Evolutionary conservation across 1,139 yeast genomes (phyloP), one percentile per base, ranked within the genome.

Genomic region (Geotrichum bryndzae): DNA sequence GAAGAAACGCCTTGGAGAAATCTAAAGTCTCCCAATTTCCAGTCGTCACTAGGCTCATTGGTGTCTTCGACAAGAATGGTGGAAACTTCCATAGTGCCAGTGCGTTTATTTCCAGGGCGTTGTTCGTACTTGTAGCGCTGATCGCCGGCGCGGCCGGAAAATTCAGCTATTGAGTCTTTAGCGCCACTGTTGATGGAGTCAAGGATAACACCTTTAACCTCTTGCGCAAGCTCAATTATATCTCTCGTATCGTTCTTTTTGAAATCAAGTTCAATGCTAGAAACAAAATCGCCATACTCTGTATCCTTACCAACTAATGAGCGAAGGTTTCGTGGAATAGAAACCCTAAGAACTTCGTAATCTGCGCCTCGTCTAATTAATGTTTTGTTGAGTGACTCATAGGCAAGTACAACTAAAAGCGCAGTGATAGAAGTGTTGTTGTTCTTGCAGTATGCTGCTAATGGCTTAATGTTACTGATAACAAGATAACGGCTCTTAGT

Each of bases 311-410:
- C 41, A 53, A 41, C 25, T 23, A 57, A 27, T 6, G 60, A 48
- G n/a, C 60, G 56, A n/a, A 57, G 56, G 23, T 57, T 57, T 2
- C 56, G 56, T 3, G 60, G 60, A 23, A 57, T 31, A 3, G 51
- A 33, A 25, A 8, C 33, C 6, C 25, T 29, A 11, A 56, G 22
- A n/a, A 11, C n/a, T 13, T 51, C 35, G n/a, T 50, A 22, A 10
- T 31, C 27, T 10, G 22, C 18, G 5, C 50, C 59, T 8, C n/a
- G 13, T 18, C 50, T 5, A 7, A 11, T 10, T 6, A 57, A 46
- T 13, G 60, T 25, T 48, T 41, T 15, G 23, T 57, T 45, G 23
- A 57, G 60, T 13, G 56, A 35, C 2, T 10, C 23, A 7, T 45
- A 29, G 8, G 53, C 52, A 11, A 57, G 22, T 2, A 41, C 33